These are phyloP conservation scores for Pyronema domesticum DNA, from an alignment of 495 filamentous ascomycete genomes.

Conservation along the genomic window DNA sequence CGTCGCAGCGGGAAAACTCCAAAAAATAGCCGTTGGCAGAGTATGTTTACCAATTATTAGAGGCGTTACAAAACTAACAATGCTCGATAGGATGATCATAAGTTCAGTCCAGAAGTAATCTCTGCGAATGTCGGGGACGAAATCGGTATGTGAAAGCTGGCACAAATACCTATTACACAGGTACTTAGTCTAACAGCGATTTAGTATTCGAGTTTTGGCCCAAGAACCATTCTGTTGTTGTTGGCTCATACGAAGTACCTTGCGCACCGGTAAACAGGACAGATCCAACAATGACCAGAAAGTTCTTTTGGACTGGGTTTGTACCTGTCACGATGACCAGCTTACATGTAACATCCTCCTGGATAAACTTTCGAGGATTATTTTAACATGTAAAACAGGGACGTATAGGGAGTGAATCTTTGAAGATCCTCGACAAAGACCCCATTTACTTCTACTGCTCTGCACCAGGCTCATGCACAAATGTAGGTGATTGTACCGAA, in stretches of 20 bases:
- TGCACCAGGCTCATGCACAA: conserved; percentile 27
- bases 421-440: conserved; percentile 6
- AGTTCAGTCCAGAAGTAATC: too few relatives aligned
- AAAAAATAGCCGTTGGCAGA: too few relatives aligned
- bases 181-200: conserved; percentile 5
- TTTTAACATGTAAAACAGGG: conserved; percentile 1
- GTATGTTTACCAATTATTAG: too few relatives aligned
- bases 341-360: conserved; percentile 9
- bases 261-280: conserved; percentile 14
- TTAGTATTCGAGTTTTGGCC: conserved; percentile 34
- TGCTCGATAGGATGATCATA: too few relatives aligned
- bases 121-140: too few relatives aligned
- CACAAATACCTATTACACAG: neutral
- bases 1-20: too few relatives aligned
- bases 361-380: neutral
- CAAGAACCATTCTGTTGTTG: conserved; percentile 32
- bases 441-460: conserved; percentile 37
- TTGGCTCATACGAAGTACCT: too few relatives aligned
- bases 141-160: too few relatives aligned
- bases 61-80: too few relatives aligned
- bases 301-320: conserved; percentile 29
- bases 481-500: too few relatives aligned
- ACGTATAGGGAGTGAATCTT: neutral
- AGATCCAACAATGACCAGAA: conserved; percentile 22
- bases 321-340: conserved; percentile 14